These are phyloP conservation scores for Penicillium waksmanii DNA, from an alignment of 495 filamentous ascomycete species.

Conservation along the genomic window DNA sequence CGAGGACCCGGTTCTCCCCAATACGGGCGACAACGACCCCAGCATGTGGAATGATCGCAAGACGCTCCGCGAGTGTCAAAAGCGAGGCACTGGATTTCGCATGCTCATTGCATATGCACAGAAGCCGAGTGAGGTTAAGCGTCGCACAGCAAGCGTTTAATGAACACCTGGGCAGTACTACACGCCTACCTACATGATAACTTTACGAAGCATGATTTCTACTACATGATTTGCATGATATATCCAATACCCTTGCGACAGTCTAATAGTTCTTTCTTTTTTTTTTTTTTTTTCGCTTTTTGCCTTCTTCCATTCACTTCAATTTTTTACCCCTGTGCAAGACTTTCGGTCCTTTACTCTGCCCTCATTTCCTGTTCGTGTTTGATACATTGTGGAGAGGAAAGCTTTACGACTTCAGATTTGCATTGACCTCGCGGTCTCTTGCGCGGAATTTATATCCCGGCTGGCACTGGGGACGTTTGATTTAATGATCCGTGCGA, in stretches of 20 bases:
- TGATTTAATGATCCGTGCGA: conserved; percentile 8
- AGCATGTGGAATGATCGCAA: conserved; percentile 83
- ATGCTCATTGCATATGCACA: conserved; percentile 90
- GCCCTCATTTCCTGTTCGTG: not conserved
- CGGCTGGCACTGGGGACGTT: conserved; percentile 2
- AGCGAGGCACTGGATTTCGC: conserved; percentile 82
- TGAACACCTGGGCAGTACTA: not conserved
- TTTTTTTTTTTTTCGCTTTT: not conserved
- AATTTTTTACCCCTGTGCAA: not conserved
- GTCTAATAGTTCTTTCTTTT: not conserved
- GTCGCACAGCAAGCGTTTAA: conserved; percentile 62
- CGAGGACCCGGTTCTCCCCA: conserved; percentile 64
- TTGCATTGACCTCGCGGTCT: conserved; percentile 32
- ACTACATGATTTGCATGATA: conserved; percentile 6
- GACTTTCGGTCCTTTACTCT: conserved; percentile 4
- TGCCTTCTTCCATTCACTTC: not conserved
- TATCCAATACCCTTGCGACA: conserved; percentile 22
- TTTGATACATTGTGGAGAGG: conserved; percentile 8
- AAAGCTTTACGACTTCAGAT: conserved; percentile 16
- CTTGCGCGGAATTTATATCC: conserved; percentile 10
- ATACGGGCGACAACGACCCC: conserved; percentile 46
- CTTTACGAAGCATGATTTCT: conserved; percentile 8
- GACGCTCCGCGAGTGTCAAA: conserved; percentile 82
- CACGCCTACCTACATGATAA: conserved; percentile 6
- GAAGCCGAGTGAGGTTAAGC: conserved; percentile 65